A percentile compares a stretch with the other conserved stretches of the same genome.
These are phyloP conservation scores for Pseudopediastrum boryanum DNA, from an alignment of 139 green algal genomes.

Conservation along the genomic window DNA sequence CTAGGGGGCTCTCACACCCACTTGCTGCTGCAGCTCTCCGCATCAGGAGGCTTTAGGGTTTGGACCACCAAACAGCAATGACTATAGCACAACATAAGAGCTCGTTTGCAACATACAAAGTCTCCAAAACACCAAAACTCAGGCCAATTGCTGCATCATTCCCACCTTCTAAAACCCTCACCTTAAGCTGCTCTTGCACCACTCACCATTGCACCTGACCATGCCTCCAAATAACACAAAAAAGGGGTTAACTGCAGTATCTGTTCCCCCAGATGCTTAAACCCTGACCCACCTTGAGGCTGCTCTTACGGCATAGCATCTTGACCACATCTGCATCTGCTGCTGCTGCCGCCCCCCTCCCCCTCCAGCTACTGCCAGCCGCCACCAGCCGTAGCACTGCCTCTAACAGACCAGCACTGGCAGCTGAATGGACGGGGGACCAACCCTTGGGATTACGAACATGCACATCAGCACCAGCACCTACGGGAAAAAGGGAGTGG, in stretches of 20 bases:
- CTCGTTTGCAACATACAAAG: no score
- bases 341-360: neutral
- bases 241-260: no score
- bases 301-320: conserved; percentile 33
- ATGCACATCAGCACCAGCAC: neutral
- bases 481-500: no score
- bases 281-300: neutral
- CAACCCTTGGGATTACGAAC: conserved; percentile 22
- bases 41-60: no score
- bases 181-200: conserved; percentile 15
- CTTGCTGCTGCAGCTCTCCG: no score
- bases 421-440: conserved; percentile 20
- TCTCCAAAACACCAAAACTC: no score
- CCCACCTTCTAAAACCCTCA: conserved; percentile 25
- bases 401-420: conserved; percentile 14
- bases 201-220: no score
- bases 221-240: no score
- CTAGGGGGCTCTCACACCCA: no score
- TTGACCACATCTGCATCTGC: conserved; percentile 38
- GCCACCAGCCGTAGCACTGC: conserved; percentile 15
- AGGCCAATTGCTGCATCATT: no score
- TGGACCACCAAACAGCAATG: no score
- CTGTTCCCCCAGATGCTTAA: neutral
- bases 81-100: no score
- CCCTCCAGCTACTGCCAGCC: conserved; percentile 8